Conservation (phyloP, 2,329 filamentous ascomycete genomes). For the Ophiocordyceps camponoti-floridani region DNA sequence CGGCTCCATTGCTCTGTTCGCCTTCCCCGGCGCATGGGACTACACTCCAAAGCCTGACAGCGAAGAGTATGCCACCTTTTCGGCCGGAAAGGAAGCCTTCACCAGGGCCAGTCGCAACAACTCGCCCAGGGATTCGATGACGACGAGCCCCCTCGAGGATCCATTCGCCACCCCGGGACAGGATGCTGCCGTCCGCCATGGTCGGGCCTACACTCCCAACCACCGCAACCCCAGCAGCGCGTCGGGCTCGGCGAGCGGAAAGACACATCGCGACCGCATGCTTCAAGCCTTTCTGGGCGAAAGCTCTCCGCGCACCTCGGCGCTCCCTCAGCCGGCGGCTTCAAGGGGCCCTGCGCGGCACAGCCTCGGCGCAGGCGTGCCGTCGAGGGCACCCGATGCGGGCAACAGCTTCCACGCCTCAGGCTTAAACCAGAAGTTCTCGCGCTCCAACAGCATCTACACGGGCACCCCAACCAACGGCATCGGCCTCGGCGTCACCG, state of each 20-base stretch:
- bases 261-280: constrained; percentile 9
- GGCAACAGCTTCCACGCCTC: constrained; percentile 9
- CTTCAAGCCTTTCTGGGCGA: constrained; percentile 15
- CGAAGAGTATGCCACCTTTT: constrained; percentile 5
- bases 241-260: constrained; percentile 6
- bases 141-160: constrained; percentile 10
- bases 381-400: constrained; percentile 6
- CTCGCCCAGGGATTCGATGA: constrained; percentile 6
- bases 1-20: constrained; percentile 12
- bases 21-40: constrained; percentile 34
- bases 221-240: background rate
- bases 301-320: constrained; percentile 11
- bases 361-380: constrained; percentile 4
- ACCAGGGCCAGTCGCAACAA: constrained; percentile 8
- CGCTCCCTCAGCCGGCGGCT: constrained; percentile 14
- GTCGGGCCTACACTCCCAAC: constrained; percentile 1
- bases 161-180: constrained; percentile 13
- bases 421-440: constrained; percentile 18
- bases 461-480: constrained; percentile 23
- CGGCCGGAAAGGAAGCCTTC: constrained; percentile 11
- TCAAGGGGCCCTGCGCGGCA: constrained; percentile 5
- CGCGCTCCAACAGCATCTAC: constrained; percentile 31
- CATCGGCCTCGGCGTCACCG: constrained; percentile 2
- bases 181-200: background rate
- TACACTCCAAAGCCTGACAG: constrained; percentile 15